phyloP scores from a whole-genome alignment of 257 asterid species.

The Phtheirospermum japonicum region DNA sequence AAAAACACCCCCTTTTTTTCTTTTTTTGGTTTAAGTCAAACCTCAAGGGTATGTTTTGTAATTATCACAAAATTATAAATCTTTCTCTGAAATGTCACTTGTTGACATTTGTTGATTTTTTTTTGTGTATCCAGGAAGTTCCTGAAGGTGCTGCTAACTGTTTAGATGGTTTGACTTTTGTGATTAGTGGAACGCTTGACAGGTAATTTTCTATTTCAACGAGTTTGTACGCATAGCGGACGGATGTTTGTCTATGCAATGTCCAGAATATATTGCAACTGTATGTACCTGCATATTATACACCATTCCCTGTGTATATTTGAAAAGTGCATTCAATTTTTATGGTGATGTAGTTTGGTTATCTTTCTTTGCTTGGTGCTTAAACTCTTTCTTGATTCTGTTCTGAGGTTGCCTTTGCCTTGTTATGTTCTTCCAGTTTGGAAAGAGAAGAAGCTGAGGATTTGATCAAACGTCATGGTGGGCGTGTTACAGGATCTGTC shows the following conservation, averaged over 20 bases:
- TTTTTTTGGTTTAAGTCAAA: too few species aligned
- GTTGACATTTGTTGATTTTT: conserved; percentile 25
- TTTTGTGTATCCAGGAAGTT: conserved; percentile 66
- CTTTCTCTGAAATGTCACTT: conserved; percentile 21
- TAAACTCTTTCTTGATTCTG: conserved; percentile 13
- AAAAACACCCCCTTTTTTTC: too few species aligned
- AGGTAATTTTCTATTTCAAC: conserved; percentile 47
- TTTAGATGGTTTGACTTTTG: conserved; percentile 89
- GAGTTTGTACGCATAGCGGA: conserved; percentile 14
- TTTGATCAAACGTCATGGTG: conserved; percentile 92
- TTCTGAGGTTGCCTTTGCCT: conserved; percentile 20
- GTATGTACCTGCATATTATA: background rate
- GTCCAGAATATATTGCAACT: background rate
- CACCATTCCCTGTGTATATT: conserved; percentile 11
- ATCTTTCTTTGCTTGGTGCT: conserved; percentile 9
- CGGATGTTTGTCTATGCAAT: too few species aligned
- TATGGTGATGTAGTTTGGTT: conserved; percentile 15
- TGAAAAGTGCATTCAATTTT: background rate
- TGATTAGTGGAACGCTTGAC: conserved; percentile 97
- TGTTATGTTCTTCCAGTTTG: conserved; percentile 55
- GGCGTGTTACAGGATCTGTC: conserved; percentile 97
- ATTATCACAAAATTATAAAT: conserved; percentile 8
- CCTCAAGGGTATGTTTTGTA: too few species aligned
- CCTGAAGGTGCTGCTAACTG: conserved; percentile 94
- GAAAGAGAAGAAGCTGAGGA: conserved; percentile 99